phyloP scores from a whole-genome alignment of 805 yeast genomes.

The Peterozyma xylosa region DNA sequence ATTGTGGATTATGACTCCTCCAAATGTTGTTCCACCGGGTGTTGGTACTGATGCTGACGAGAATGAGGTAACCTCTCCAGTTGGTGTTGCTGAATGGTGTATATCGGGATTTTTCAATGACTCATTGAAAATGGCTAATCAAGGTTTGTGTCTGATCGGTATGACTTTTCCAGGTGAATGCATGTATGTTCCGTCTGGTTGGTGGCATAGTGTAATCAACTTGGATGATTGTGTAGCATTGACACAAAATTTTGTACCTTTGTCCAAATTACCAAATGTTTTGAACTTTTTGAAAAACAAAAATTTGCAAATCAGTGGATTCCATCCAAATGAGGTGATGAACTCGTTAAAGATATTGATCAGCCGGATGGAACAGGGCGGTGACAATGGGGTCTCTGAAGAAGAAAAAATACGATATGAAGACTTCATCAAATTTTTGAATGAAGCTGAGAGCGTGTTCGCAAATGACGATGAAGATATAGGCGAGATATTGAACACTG shows the following conservation, averaged over 20 bases:
- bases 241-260: conserved; percentile 85
- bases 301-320: conserved; percentile 72
- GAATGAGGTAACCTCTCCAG: conserved; percentile 85
- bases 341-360: conserved; percentile 25
- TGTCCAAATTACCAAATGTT: conserved; percentile 50
- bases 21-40: conserved; percentile 74
- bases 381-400: conserved; percentile 6
- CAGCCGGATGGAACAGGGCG: conserved; percentile 10
- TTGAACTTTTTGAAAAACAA: conserved; percentile 62
- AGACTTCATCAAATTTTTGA: conserved; percentile 21
- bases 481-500: conserved; percentile 38
- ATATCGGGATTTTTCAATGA: conserved; percentile 75
- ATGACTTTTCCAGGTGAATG: conserved; percentile 78
- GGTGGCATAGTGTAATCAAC: conserved; percentile 97
- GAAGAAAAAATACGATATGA: conserved; percentile 4
- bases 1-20: conserved; percentile 87
- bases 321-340: conserved; percentile 49
- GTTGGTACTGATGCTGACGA: conserved; percentile 70
- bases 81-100: conserved; percentile 92
- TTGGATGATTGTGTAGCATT: conserved; percentile 76
- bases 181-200: conserved; percentile 87
- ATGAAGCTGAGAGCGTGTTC: conserved; percentile 17
- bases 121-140: conserved; percentile 42
- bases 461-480: conserved; percentile 48
- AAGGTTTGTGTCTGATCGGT: conserved; percentile 50